Base-by-base conservation (phyloP, 2,329 filamentous ascomycete species). In the Keithomyces neogunnii region DNA sequence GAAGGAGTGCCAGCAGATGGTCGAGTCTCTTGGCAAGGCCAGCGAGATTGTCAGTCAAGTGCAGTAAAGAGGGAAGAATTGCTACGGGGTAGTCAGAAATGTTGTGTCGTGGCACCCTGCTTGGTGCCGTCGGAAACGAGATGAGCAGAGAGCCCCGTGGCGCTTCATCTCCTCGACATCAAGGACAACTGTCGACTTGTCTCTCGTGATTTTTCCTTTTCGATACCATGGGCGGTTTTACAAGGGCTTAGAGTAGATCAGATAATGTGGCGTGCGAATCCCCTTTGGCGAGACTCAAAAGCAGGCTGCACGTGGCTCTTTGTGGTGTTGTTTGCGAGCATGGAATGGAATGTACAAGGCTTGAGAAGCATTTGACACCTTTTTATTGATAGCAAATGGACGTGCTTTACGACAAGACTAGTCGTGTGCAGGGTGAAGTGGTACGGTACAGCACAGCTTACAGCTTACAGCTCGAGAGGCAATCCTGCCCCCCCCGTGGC, bases 1-100 rank as follows among this genome's bases (percentile, higher is more conserved):
- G 69, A 99, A 99, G 78, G 93, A 99, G 72, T 99, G 93, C 72
- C 90, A 95, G 73, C 90, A 96, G 72, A 99, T 99, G 93, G 93
- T 99, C 48, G 93, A 99, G 72, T 95, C 88, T 51, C 76, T 99
- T 64, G 74, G 79, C 60, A 86, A 88, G 70, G 93, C 93, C 52
- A 93, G 85, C 70, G 93, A 99, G 76, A 97, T 99, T 73, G 93
- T 99, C 67, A 91, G 89, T 71, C 81, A 85, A 67, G 82, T 85
- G 51, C 80, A 83, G 76, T 83, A 76, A 67, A 49, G 26, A 19
- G 19, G 19, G 19, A 19, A 19, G 19, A 19, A 19, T 19, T 19
- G 19, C 19, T 19, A 19, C 19, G 19, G 19, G 45, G 9, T 31
- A 33, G 44, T 9, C 29, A 26, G 10, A 10, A 11, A 36, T 40